Base-by-base conservation (phyloP, 176 grass and related monocot genomes). In the Hsuehochloa calcarea region DNA sequence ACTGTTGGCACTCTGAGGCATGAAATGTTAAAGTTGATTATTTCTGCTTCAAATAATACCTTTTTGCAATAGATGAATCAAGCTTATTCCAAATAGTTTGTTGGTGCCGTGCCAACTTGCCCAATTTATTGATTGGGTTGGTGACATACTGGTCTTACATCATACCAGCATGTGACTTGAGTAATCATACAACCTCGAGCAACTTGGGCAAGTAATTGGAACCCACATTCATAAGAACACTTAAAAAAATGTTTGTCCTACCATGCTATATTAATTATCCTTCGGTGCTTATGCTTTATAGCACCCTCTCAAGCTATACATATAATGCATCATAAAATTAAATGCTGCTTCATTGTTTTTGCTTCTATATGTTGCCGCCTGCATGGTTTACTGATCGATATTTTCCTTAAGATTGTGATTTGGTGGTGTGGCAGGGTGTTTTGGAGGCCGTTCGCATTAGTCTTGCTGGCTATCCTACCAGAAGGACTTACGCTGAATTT, bases 381-480 rank as follows among this genome's bases (percentile, higher is more conserved):
- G 68, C 66, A 79, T 72, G 29, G 70, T 64, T 25, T 61, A 75
- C 39, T 35, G 17, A 15, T 76, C 29, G 4, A 58, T 60, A 78
- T 85, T 67, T 62, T 65, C 23, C 45, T 70, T 51, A 79, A 37
- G 49, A 78, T 75, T 79, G 39, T 85, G 78, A 87, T 79, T 60
- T 83, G 79, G n/a, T 90, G 27, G 27, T 71, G 61, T 56, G 75
- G 22, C 84, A 99, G 96, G 96, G 96, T 91, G 96, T 99, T 80
- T 85, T 99, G 83, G 96, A 99, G 90, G 93, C 96, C 44, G 96
- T 99, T 82, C 90, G 96, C 82, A 99, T 99, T 80, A 99, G 96
- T 87, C 96, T 99, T 84, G 96, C 96, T 81, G 96, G 96, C 44
- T 99, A 99, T 81, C 96, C 96, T 86, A 99, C 96, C 85, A 86